These are phyloP conservation scores for Sungouiozyma ichnusensis DNA, from an alignment of 805 yeast species.

Conservation along the genomic window DNA sequence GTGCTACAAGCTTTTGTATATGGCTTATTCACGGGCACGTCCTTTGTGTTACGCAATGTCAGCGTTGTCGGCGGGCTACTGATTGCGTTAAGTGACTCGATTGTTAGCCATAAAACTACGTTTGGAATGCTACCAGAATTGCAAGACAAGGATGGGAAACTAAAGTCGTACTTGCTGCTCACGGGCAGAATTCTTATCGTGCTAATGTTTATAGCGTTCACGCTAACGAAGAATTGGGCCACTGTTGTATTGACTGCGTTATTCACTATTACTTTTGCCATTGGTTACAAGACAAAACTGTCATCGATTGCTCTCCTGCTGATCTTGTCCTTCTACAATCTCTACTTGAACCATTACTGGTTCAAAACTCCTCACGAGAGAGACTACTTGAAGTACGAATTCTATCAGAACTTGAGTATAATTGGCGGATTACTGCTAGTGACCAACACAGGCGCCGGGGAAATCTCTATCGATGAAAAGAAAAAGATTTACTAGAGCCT, in stretches of 20 bases:
- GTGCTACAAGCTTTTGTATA: conserved; percentile 77
- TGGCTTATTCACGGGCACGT: conserved; percentile 72
- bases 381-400: conserved; percentile 84
- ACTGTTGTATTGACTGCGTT: conserved; percentile 53
- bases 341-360: conserved; percentile 85
- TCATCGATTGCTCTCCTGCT: conserved; percentile 65
- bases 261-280: conserved; percentile 69
- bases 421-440: conserved; percentile 88
- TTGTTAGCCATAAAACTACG: conserved; percentile 62
- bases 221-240: conserved; percentile 64
- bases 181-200: conserved; percentile 85
- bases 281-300: conserved; percentile 88
- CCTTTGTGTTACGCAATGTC: conserved; percentile 75
- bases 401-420: conserved; percentile 87
- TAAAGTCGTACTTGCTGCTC: conserved; percentile 68
- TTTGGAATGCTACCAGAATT: conserved; percentile 38
- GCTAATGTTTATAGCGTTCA: conserved; percentile 74
- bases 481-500: conserved; percentile 62
- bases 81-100: conserved; percentile 76
- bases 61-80: conserved; percentile 88
- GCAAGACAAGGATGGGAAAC: conserved; percentile 48
- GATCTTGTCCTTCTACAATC: conserved; percentile 63
- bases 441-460: conserved; percentile 95
- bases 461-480: conserved; percentile 86
- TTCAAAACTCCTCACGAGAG: conserved; percentile 56